Conservation (phyloP, 2,329 filamentous ascomycete species). For the Drechslerella coelobrocha region DNA sequence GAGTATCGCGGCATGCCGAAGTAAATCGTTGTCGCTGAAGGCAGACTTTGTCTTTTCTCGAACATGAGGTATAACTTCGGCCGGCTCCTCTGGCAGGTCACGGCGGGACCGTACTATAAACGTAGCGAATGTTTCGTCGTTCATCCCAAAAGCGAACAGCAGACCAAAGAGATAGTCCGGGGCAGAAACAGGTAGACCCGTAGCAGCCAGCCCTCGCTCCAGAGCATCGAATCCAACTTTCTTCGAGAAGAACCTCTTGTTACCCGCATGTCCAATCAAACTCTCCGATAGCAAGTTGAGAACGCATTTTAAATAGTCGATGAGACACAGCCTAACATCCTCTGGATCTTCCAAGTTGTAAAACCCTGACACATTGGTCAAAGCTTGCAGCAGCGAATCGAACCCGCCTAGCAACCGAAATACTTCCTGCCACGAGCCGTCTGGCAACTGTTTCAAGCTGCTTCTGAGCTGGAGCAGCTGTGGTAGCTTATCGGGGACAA, state of each 20-base stretch:
- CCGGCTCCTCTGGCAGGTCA: slow-evolving; percentile 36
- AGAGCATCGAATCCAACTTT: slow-evolving; percentile 78
- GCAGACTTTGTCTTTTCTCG: slow-evolving; percentile 53
- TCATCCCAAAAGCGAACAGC: slow-evolving; percentile 79
- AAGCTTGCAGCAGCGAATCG: slow-evolving; percentile 71
- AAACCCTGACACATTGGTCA: slow-evolving; percentile 75
- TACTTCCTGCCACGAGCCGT: slow-evolving; percentile 71
- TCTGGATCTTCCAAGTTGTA: slow-evolving; percentile 66
- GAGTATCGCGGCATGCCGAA: slow-evolving; percentile 60
- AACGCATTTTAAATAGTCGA: slow-evolving; percentile 73
- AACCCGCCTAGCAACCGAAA: slow-evolving; percentile 84
- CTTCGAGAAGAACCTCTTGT: slow-evolving; percentile 85
- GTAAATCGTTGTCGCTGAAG: slow-evolving; percentile 55
- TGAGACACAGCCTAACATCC: slow-evolving; percentile 70
- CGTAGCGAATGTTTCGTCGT: slow-evolving; percentile 71
- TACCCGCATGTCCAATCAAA: slow-evolving; percentile 80
- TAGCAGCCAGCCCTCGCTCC: slow-evolving; percentile 73
- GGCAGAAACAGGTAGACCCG: slow-evolving; percentile 70
- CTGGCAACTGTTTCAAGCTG: slow-evolving; percentile 67
- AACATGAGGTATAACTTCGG: slow-evolving; percentile 27
- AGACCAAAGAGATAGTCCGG: slow-evolving; percentile 83
- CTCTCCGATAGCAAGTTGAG: slow-evolving; percentile 76
- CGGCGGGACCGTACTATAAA: slow-evolving; percentile 45
- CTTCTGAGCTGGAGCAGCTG: slow-evolving; percentile 69
- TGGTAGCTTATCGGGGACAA: slow-evolving; percentile 57